Evolutionary conservation across 352 stramenopile genomes (phyloP).

Genomic region (Pythium phragmiticola): DNA sequence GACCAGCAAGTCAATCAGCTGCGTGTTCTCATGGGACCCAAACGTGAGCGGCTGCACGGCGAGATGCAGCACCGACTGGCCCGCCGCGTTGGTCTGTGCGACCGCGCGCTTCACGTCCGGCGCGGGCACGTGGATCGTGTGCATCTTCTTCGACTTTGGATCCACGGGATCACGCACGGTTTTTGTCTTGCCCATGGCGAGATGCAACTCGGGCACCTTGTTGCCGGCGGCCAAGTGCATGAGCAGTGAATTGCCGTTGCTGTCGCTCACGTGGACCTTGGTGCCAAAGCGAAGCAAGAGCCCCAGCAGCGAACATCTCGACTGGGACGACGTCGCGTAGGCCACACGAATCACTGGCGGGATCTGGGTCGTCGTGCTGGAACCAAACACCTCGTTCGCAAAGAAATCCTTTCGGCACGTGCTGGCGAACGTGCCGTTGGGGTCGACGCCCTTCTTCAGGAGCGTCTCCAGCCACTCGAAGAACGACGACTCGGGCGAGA

Average conservation of each 20-base stretch:
- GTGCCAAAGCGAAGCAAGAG: slow-evolving; percentile 61
- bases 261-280: slow-evolving; percentile 46
- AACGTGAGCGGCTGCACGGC: slow-evolving; percentile 58
- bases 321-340: slow-evolving; percentile 31
- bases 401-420: slow-evolving; percentile 35
- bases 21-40: slow-evolving; percentile 66
- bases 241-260: slow-evolving; percentile 54
- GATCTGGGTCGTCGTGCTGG: slow-evolving; percentile 33
- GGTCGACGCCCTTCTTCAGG: slow-evolving; percentile 52
- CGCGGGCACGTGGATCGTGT: slow-evolving; percentile 44
- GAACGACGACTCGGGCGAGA: slow-evolving; percentile 18
- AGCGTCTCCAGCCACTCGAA: slow-evolving; percentile 52
- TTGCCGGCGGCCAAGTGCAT: slow-evolving; percentile 64
- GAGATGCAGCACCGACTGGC: slow-evolving; percentile 55
- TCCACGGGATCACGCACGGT: slow-evolving; percentile 41
- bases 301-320: slow-evolving; percentile 41
- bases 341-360: slow-evolving; percentile 44
- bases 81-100: slow-evolving; percentile 35
- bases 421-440: slow-evolving; percentile 48
- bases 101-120: slow-evolving; percentile 45
- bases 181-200: slow-evolving; percentile 47
- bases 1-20: slow-evolving; percentile 49
- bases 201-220: slow-evolving; percentile 38
- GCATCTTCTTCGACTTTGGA: slow-evolving; percentile 29
- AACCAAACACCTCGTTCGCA: slow-evolving; percentile 33